Evolutionary conservation across 768 basidiomycete genomes (phyloP).

Genomic region (Clitopilus hobsonii): DNA sequence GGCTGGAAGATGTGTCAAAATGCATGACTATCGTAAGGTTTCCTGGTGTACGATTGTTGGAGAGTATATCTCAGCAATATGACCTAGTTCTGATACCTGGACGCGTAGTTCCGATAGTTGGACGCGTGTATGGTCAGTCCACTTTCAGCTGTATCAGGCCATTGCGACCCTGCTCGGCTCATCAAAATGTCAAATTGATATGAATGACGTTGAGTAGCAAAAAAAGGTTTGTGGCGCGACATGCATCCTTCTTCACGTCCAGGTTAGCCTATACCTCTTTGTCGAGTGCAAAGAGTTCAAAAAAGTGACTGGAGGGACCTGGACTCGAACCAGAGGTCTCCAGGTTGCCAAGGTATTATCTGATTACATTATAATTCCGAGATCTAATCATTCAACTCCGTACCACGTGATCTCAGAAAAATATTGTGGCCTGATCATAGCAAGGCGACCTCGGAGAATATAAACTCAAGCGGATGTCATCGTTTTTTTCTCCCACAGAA

Average conservation of each 20-base stretch:
- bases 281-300: not conserved
- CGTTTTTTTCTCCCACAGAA: not conserved
- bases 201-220: not conserved
- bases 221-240: conserved; percentile 4
- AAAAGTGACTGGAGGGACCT: not conserved
- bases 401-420: conserved; percentile 1
- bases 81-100: too few species aligned
- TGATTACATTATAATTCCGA: not conserved
- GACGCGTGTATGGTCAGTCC: too few species aligned
- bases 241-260: not conserved
- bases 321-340: not conserved
- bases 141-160: too few species aligned
- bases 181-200: not conserved
- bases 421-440: conserved; percentile 1
- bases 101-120: too few species aligned
- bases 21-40: too few species aligned
- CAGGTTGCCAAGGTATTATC: not conserved
- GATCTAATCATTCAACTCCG: not conserved
- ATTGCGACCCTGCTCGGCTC: not conserved
- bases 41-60: too few species aligned
- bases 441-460: not conserved
- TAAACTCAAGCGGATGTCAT: conserved; percentile 1
- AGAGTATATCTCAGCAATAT: too few species aligned
- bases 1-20: too few species aligned
- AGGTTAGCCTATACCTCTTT: not conserved